phyloP scores from a whole-genome alignment of 352 stramenopile genomes.

The Phytophthora ohioensis region DNA sequence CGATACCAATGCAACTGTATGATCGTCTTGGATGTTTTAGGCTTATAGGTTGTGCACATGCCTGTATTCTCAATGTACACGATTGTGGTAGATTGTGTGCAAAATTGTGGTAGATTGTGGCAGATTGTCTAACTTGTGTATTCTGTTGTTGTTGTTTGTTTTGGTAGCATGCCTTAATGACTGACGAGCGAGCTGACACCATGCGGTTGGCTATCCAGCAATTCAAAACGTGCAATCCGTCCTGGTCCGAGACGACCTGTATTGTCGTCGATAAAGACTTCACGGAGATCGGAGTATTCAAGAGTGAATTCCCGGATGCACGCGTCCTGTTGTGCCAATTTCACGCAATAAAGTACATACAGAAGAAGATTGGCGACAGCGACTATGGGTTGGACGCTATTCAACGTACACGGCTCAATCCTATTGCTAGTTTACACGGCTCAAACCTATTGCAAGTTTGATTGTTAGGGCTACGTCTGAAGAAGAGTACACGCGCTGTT shows the following conservation, averaged over 20 bases:
- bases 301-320: neutral
- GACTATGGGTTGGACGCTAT: slow-evolving; percentile 6
- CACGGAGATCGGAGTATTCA: slow-evolving; percentile 28
- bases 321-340: slow-evolving; percentile 29
- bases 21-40: too few relatives aligned
- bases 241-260: slow-evolving; percentile 1
- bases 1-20: neutral
- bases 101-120: slow-evolving; percentile 9
- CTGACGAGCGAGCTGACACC: slow-evolving; percentile 7
- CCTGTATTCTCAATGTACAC: too few relatives aligned
- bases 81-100: too few relatives aligned
- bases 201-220: slow-evolving; percentile 8
- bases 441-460: slow-evolving; percentile 8
- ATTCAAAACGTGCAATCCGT: slow-evolving; percentile 23
- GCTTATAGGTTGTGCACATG: too few relatives aligned
- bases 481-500: neutral
- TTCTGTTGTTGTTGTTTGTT: slow-evolving; percentile 1
- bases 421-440: too few relatives aligned
- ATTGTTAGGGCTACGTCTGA: neutral
- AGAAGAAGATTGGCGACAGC: slow-evolving; percentile 5
- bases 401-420: neutral
- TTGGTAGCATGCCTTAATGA: slow-evolving; percentile 12
- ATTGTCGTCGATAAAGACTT: slow-evolving; percentile 39
- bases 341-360: slow-evolving; percentile 31
- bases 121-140: neutral